A percentile compares a stretch with the other conserved stretches of the same genome.
phyloP scores from a whole-genome alignment of 2,329 filamentous ascomycete genomes.

The Monosporascus sp. region DNA sequence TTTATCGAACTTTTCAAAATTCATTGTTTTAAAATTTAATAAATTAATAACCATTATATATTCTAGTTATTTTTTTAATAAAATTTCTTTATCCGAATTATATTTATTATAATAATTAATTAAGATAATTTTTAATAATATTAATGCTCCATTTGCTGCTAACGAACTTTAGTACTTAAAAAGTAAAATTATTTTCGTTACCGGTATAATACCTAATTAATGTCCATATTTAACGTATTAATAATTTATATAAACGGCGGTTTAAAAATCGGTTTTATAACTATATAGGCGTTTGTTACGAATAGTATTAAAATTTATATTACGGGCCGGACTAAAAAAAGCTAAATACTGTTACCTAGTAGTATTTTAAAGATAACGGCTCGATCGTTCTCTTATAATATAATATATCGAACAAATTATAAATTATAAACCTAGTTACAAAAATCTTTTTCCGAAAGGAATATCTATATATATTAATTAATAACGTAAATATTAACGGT shows the following conservation, averaged over 20 bases:
- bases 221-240: background rate
- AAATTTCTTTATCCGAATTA: background rate
- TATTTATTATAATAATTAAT: conserved; percentile 1
- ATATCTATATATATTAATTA: conserved; percentile 60
- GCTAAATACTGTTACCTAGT: conserved; percentile 53
- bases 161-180: conserved; percentile 36
- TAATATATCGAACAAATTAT: conserved; percentile 58
- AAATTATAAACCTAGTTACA: conserved; percentile 50
- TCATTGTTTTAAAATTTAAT: background rate
- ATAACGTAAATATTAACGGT: conserved; percentile 62
- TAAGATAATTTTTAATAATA: conserved; percentile 21
- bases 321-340: conserved; percentile 58
- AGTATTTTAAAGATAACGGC: conserved; percentile 45
- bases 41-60: background rate
- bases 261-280: conserved; percentile 64
- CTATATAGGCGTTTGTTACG: conserved; percentile 57
- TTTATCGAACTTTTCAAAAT: conserved; percentile 3
- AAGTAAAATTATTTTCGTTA: conserved; percentile 39
- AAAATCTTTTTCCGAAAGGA: conserved; percentile 50
- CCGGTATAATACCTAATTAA: conserved; percentile 23
- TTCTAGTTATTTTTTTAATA: conserved; percentile 1
- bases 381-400: conserved; percentile 56
- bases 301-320: conserved; percentile 70
- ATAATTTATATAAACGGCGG: conserved; percentile 35
- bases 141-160: conserved; percentile 28